A percentile compares a stretch with the other conserved stretches of the same genome.
Conservation (phyloP, 805 yeast species). For the Zygotorulaspora danielsina region DNA sequence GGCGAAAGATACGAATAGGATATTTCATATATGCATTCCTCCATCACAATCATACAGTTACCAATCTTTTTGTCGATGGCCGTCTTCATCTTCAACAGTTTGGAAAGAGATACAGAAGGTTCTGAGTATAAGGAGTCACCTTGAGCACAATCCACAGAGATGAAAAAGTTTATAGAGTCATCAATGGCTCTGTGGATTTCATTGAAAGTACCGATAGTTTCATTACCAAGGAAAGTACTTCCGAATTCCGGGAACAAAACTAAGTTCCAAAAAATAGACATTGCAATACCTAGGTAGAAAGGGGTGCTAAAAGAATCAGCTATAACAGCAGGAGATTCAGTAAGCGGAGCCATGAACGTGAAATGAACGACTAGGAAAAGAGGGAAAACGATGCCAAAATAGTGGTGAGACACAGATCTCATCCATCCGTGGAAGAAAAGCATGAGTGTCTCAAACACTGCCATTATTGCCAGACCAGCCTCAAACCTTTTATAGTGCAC, state of each 20-base stretch:
- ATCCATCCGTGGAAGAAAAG: conserved; percentile 47
- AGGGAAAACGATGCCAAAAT: conserved; percentile 46
- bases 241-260: conserved; percentile 50
- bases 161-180: conserved; percentile 39
- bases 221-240: conserved; percentile 44
- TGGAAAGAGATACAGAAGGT: conserved; percentile 31
- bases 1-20: conserved; percentile 48
- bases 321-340: conserved; percentile 30
- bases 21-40: conserved; percentile 47
- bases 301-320: conserved; percentile 41
- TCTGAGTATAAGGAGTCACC: conserved; percentile 17
- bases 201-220: conserved; percentile 39
- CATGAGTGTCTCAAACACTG: conserved; percentile 45
- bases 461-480: conserved; percentile 42
- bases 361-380: conserved; percentile 49
- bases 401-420: conserved; percentile 44
- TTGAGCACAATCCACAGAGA: conserved; percentile 23
- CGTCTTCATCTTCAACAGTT: conserved; percentile 35
- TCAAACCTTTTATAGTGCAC: conserved; percentile 34
- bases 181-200: conserved; percentile 41
- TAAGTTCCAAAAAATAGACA: conserved; percentile 43
- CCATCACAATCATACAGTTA: conserved; percentile 38
- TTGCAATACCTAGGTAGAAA: conserved; percentile 43
- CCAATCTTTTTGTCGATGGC: conserved; percentile 34
- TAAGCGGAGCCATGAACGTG: conserved; percentile 40